Evolutionary conservation across 331 rosid species (phyloP), one percentile per base, ranked within the genome.

Genomic region (Pyrus hybrid): DNA sequence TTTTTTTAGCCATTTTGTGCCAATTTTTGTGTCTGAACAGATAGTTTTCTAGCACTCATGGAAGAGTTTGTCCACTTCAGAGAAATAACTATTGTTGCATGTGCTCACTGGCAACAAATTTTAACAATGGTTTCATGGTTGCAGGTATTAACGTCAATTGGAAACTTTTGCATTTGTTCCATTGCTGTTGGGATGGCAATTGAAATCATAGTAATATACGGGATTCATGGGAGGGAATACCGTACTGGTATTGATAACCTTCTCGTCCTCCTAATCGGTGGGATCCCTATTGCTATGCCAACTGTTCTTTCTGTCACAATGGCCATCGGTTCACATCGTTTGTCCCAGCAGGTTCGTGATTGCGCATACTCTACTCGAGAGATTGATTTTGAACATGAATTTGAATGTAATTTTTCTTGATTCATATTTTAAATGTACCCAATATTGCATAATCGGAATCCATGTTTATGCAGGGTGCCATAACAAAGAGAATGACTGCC

Each of bases 251-350:
- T 91, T 7, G 88, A 91, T 67, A 91, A 86, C 84, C 89, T 91
- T 9, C 97, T 89, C 7, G 93, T 91, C n/a, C 84, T 91, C n/a
- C 88, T 91, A 7, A 88, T 91, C 20, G 97, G 93, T 6, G 93
- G 97, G 17, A 91, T 91, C 65, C 97, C 97, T 61, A 91, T 91
- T 81, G 97, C 97, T 6, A 91, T 91, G 93, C 97, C 93, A 79
- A 87, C 97, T 64, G 97, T 89, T 75, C 97, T 91, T 81, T 91
- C 97, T 26, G 97, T 91, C 25, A 91, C 97, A 57, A 91, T 91
- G 97, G 93, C 93, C 10, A 89, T 89, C 47, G 93, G 97, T 68
- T 86, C 97, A 28, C 92, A 91, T 57, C 79, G 73, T 72, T 75
- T 91, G 69, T 84, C 92, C 56, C 91, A 87, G 43, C 91, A 91